Base-by-base conservation (phyloP, 139 green algal species). In the Volvox africanus region DNA sequence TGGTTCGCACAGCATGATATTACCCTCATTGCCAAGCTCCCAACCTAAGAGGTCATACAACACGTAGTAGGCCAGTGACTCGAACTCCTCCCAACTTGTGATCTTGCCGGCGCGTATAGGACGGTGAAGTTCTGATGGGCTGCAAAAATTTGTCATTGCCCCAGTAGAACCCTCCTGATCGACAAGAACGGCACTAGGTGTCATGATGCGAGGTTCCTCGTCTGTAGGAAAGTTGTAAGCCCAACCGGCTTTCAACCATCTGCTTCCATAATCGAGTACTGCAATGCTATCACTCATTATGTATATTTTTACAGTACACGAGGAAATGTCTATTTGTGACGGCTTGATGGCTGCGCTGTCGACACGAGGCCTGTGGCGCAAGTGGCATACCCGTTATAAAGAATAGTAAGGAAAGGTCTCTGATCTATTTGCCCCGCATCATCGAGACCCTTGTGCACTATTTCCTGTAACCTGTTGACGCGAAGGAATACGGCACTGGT, bases 1-100 rank as follows among this genome's bases (percentile, higher is more conserved):
- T 1, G 97, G 97, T 82, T 99, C 97, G 1, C 93, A 93, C 22
- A 98, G 55, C 61, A 99, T 75, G 0, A 97, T 55, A 37, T 88
- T 90, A 82, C 95, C 96, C 86, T 98, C 97, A 18, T 95, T 88
- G 2, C 95, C 97, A 0, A 92, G 71, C 30, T 92, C 80, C 97
- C 97, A 99, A 6, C 96, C 94, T 28, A 98, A 87, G 88, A 95
- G 78, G 0, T 96, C 91, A 55, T 97, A 98, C 0, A 99, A 73
- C 0, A 91, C 75, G 73, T 97, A 90, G 71, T 97, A 86, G 20
- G 97, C 88, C 9, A 98, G 84, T 5, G 94, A 87, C 73, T 99
- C 97, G 22, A 98, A 90, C 26, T 84, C 90, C 1, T 97, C 94
- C 88, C 95, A 95, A 89, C 96, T 80, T 0, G 37, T 32, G 22